A percentile compares a stretch with the other conserved stretches of the same genome.
Evolutionary conservation across 2,329 filamentous ascomycete genomes (phyloP).

Genomic region (Ustilaginoidea virens): DNA sequence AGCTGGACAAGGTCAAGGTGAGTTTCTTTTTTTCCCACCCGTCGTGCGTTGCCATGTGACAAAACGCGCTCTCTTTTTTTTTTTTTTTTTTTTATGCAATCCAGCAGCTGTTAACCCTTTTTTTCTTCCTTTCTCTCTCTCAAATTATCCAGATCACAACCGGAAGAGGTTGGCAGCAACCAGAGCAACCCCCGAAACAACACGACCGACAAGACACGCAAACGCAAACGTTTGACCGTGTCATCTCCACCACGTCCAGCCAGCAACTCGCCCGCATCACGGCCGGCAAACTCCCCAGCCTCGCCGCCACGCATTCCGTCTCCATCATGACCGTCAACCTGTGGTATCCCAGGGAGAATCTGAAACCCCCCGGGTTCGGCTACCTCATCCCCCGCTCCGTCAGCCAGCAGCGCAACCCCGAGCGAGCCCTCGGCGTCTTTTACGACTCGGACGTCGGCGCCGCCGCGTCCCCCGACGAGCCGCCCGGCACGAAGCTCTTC

Average conservation of each 20-base stretch:
- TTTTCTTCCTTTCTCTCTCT: background rate
- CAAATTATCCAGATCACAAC: conserved; percentile 8
- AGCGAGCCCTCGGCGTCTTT: conserved; percentile 76
- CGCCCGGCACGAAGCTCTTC: conserved; percentile 68
- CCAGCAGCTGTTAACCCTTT: too few relatives aligned
- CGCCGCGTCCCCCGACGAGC: conserved; percentile 32
- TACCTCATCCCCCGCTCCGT: conserved; percentile 76
- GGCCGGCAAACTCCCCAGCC: conserved; percentile 25
- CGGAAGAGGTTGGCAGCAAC: background rate
- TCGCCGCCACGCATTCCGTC: conserved; percentile 45
- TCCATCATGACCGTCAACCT: conserved; percentile 89
- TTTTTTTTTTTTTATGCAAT: too few relatives aligned
- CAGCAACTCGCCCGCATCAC: conserved; percentile 25
- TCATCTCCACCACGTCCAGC: conserved; percentile 48
- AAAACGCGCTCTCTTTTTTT: too few relatives aligned
- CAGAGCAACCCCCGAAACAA: background rate
- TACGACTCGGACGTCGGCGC: conserved; percentile 58
- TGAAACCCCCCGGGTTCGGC: conserved; percentile 64
- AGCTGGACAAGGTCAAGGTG: conserved; percentile 27
- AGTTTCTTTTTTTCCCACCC: conserved; percentile 3
- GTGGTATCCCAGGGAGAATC: conserved; percentile 52
- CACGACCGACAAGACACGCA: conserved; percentile 1
- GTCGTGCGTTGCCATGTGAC: too few relatives aligned
- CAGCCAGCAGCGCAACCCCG: conserved; percentile 57
- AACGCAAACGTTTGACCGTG: conserved; percentile 30